Evolutionary conservation across 2,329 filamentous ascomycete species (phyloP), one percentile per base, ranked within the genome.

Genomic region (Fusarium vanettenii): DNA sequence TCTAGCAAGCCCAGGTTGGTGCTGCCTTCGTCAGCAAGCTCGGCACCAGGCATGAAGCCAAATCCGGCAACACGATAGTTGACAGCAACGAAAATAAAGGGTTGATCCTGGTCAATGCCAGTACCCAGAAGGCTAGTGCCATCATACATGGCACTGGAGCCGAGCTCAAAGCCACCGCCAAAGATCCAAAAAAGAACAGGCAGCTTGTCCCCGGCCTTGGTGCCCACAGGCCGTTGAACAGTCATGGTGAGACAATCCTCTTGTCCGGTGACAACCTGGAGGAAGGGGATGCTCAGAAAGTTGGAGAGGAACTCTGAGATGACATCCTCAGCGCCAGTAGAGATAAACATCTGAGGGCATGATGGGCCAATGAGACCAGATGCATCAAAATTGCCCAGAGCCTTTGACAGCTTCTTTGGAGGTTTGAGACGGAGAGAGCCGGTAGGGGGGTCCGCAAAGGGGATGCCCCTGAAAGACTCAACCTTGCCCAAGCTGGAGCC

Each of bases 51-150:
- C 80, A 95, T 79, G 83, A 95, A 95, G 0, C 93, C 94, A 70
- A 95, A 95, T 0, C 91, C 93, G 9, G 89, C 92, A 1, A 94
- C 85, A 2, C 93, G 91, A 82, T 97, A 95, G 83, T 95, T 95
- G 79, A 95, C 90, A 0, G 92, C 89, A 0, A 96, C 93, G 64
- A 92, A 94, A 56, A 97, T 84, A 71, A 96, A 91, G 0, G 92
- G 91, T 82, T 82, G 81, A 1, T 75, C 55, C 62, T 83, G 81
- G 4, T 79, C 69, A 41, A 89, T 79, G 4, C 86, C 88, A 18
- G 85, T 84, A 1, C 79, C 63, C 1, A 92, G 75, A 13, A 90
- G 82, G 48, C 82, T 82, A 5, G 84, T 81, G 5, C 82, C 89
- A 69, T 91, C 88, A 73, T 91, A 92, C 81, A 86, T 87, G 66